These are phyloP conservation scores for Parastagonospora nodorum DNA, from an alignment of 2,329 filamentous ascomycete species.

Conservation along the genomic window DNA sequence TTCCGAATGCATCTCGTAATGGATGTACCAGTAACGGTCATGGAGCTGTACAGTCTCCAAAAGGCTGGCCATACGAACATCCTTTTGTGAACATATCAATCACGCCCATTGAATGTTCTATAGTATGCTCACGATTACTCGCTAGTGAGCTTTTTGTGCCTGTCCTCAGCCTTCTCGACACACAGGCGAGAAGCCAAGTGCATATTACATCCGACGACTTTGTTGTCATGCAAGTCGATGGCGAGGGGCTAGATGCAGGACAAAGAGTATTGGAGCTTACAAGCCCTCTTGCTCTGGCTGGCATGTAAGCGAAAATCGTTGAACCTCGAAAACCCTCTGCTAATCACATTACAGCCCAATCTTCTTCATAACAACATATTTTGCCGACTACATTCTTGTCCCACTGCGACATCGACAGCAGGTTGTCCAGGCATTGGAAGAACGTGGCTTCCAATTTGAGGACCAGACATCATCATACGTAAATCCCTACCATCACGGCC, in stretches of 20 bases:
- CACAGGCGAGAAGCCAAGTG: slow-evolving; percentile 53
- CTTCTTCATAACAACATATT: slow-evolving; percentile 98
- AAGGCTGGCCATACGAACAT: slow-evolving; percentile 61
- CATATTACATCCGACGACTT: slow-evolving; percentile 83
- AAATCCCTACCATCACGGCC: slow-evolving; percentile 57
- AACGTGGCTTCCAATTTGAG: slow-evolving; percentile 83
- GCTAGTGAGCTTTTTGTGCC: slow-evolving; percentile 77
- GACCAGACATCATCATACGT: slow-evolving; percentile 66
- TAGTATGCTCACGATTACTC: slow-evolving; percentile 82
- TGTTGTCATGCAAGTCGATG: slow-evolving; percentile 86
- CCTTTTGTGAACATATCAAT: slow-evolving; percentile 92
- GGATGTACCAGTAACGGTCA: slow-evolving; percentile 27
- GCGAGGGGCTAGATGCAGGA: slow-evolving; percentile 87
- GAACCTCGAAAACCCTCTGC: background rate
- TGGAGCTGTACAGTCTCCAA: slow-evolving; percentile 41
- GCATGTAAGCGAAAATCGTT: slow-evolving; percentile 63
- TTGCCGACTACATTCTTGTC: slow-evolving; percentile 94
- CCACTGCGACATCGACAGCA: slow-evolving; percentile 74
- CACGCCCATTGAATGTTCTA: slow-evolving; percentile 88
- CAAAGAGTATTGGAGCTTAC: slow-evolving; percentile 91
- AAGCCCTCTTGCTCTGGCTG: slow-evolving; percentile 85
- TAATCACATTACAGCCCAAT: slow-evolving; percentile 66
- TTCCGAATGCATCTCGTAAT: slow-evolving; percentile 61
- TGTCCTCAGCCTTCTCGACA: slow-evolving; percentile 67
- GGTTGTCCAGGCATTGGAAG: slow-evolving; percentile 77